Base-by-base conservation (phyloP, 768 basidiomycete genomes). In the Leucocoprinus leucothites region DNA sequence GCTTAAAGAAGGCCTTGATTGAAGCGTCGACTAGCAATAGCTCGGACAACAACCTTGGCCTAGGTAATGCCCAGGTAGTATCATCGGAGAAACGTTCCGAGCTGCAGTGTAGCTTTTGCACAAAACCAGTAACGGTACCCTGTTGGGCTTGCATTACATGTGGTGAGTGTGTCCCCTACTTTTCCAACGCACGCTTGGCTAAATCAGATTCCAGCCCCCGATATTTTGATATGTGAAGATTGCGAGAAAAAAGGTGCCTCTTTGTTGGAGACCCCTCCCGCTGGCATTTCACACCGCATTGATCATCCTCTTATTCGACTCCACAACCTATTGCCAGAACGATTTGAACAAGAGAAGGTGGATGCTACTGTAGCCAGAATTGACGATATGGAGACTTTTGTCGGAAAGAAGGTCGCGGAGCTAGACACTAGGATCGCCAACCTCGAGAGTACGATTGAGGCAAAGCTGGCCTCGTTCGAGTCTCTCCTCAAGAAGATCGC, bases 91-190 rank as follows among this genome's bases (percentile, higher is more conserved):
- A 48, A 6, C 28, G 50, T 4, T 28, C 45, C n/a, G 34, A 22
- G 24, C 40, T 44, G 19, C 11, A 51, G 11, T 60, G 59, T 44
- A 52, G 48, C 34, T 38, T 21, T 22, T 57, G 59, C 28, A 25
- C 47, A n/a, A 34, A 44, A 25, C 47, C 43, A 13, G 35, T 60
- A 9, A 46, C 25, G 16, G 22, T 52, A n/a, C 43, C n/a, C 51
- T 53, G 57, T 21, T 57, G 51, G 46, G 22, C 53, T 9, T 60
- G 59, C 24, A 54, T 57, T 3, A 46, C 51, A n/a, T 60, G 59
- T 34, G 21, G 56, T 49, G 22, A 48, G 56, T 35, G 11, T 48
- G 25, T n/a, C 31, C 11, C 31, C 11, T 31, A 31, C 31, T 44
- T n/a, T 21, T 18, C 14, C 28, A 14, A 9, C 35, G 8, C 22